Conservation (phyloP, 139 green algal genomes). For the Chlamydomonas incerta region DNA sequence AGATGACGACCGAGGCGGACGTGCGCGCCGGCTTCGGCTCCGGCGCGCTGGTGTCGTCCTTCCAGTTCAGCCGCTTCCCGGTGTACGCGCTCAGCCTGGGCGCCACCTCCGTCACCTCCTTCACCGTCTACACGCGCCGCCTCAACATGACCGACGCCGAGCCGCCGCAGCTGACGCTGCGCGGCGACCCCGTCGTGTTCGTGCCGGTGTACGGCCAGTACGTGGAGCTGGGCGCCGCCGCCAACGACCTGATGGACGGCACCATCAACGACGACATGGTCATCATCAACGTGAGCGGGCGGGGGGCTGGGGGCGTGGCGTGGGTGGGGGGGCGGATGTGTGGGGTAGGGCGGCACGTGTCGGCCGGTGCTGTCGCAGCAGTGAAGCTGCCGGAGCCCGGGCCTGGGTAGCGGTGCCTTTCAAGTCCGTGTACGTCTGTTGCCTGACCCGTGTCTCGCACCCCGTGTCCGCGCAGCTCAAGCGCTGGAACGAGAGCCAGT, state of each 20-base stretch:
- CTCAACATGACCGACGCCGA: constrained; percentile 27
- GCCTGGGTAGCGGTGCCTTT: no score
- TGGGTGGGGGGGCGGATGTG: no score
- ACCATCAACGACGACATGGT: constrained; percentile 16
- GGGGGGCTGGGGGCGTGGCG: background rate
- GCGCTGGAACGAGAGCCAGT: background rate
- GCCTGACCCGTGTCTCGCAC: background rate
- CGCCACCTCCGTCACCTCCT: background rate
- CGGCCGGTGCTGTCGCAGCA: no score
- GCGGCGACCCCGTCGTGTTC: constrained; percentile 1
- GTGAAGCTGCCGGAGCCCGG: no score
- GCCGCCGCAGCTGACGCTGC: constrained; percentile 31
- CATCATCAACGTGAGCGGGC: background rate
- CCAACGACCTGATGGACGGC: constrained; percentile 40
- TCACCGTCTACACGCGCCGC: constrained; percentile 29
- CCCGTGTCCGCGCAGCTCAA: background rate
- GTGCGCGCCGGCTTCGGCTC: constrained; percentile 17
- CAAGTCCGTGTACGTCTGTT: background rate
- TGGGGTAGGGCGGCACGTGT: no score
- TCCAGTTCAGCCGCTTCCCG: constrained; percentile 22
- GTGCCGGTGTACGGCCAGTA: constrained; percentile 40
- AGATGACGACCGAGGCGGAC: constrained; percentile 3
- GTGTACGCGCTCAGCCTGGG: constrained; percentile 15
- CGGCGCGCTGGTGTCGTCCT: background rate
- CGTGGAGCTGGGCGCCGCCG: constrained; percentile 28